These are phyloP conservation scores for Clarireedia homoeocarpa DNA, from an alignment of 2,329 filamentous ascomycete genomes.

Conservation along the genomic window DNA sequence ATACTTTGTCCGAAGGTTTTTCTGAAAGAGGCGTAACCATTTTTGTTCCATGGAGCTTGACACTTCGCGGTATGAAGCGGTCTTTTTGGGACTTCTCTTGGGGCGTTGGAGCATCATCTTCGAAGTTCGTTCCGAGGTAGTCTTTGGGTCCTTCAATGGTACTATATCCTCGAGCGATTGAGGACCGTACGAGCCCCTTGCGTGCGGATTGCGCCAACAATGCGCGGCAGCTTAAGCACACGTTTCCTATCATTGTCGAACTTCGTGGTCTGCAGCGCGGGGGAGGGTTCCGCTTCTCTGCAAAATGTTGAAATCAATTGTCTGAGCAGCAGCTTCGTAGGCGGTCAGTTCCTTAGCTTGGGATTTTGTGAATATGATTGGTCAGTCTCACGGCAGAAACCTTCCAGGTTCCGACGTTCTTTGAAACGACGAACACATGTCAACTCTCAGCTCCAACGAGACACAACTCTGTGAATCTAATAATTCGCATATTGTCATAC, in stretches of 20 bases:
- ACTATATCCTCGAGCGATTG: neutral
- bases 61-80: neutral
- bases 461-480: constrained; percentile 36
- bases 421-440: constrained; percentile 5
- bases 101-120: neutral
- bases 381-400: no score
- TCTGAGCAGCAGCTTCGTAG: neutral
- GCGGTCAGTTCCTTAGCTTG: neutral
- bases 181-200: neutral
- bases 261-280: no score
- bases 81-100: neutral
- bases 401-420: no score
- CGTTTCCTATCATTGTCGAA: neutral
- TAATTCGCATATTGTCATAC: neutral
- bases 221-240: constrained; percentile 18
- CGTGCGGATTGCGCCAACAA: neutral
- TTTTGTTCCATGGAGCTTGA: constrained; percentile 1
- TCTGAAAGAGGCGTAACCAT: neutral
- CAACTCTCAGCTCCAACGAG: constrained; percentile 33
- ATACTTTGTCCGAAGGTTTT: neutral
- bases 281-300: no score
- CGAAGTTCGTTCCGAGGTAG: neutral
- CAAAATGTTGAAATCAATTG: neutral
- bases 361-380: no score
- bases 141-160: neutral